Conservation (phyloP, 2,329 filamentous ascomycete genomes). For the Fusarium xyrophilum region DNA sequence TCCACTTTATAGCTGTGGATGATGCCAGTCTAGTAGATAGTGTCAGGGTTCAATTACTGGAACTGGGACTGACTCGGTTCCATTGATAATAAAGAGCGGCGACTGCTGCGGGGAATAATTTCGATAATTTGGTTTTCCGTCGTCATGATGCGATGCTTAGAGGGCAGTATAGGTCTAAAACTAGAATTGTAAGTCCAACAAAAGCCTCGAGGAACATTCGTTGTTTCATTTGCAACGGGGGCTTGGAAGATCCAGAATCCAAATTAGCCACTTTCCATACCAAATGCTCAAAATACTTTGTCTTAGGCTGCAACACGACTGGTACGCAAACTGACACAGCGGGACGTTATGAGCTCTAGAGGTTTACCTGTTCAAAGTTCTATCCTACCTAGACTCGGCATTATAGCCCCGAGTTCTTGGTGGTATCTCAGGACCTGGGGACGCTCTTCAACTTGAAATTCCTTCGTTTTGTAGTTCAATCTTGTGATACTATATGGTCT, state of each 20-base stretch:
- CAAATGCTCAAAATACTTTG: neutral
- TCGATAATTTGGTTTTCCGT: slow-evolving; percentile 8
- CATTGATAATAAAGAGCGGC: slow-evolving; percentile 17
- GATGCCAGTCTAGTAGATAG: slow-evolving; percentile 7
- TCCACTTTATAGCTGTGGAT: slow-evolving; percentile 25
- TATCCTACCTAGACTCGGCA: neutral
- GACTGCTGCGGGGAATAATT: slow-evolving; percentile 26
- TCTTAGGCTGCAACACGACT: slow-evolving; percentile 31
- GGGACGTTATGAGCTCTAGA: slow-evolving; percentile 34
- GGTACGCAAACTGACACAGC: slow-evolving; percentile 25
- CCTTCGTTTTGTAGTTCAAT: neutral
- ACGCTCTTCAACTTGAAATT: neutral
- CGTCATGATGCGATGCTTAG: neutral
- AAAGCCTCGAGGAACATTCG: neutral
- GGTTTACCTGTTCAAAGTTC: neutral
- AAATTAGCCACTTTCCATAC: slow-evolving; percentile 9
- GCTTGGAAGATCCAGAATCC: slow-evolving; percentile 11
- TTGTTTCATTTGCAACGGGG: slow-evolving; percentile 19
- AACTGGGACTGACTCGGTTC: slow-evolving; percentile 13
- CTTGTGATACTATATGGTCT: slow-evolving; percentile 9
- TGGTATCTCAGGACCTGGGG: neutral
- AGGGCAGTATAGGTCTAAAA: neutral
- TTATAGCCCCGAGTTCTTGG: neutral
- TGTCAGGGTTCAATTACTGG: slow-evolving; percentile 2
- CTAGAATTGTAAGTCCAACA: neutral